Evolutionary conservation across 257 asterid genomes (phyloP), one percentile per base, ranked within the genome.

Genomic region (Przewalskia tangutica): DNA sequence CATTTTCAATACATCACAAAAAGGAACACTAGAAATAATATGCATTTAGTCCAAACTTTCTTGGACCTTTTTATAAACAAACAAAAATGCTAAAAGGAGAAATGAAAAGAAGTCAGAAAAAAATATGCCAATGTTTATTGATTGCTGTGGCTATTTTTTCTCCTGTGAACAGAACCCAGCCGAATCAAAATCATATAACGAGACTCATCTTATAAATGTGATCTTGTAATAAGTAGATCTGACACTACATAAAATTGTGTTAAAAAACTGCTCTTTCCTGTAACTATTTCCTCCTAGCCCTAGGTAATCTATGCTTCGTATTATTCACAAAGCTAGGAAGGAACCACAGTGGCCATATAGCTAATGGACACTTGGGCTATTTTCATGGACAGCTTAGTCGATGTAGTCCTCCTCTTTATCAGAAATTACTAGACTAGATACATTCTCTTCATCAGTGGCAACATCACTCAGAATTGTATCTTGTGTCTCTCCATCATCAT

Each of bases 401-500:
- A 44, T 12, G 68, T 65, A 10, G 38, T 36, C 44, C 36, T 34
- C 44, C 36, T 44, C 81, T 59, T 42, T 80, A 65, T 50, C 82
- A 51, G 82, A 58, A 73, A 4, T 32, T 60, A 40, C 85, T 82
- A 68, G 81, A 78, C 67, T 63, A 56, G 86, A 60, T 71, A 36
- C 32, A 63, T 50, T 77, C 34, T 85, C 88, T 77, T 20, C 71
- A 4, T 81, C 87, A 32, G 67, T 56, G 38, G 85, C 55, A 56
- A 81, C 80, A 81, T 82, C 90, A 51, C 62, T 81, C 40, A 48
- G 68, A 32, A 77, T 53, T 64, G 75, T 86, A 71, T 87, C 89
- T 48, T 56, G 77, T 1, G 71, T 82, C 70, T 84, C 92, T 63
- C 83, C 81, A 4, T 83, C 85, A 14, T 56, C 85, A 7, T 82